A percentile compares a stretch with the other conserved stretches of the same genome.
These are phyloP conservation scores for Mycosphaerelloides madeirae DNA, from an alignment of 2,329 filamentous ascomycete species.

Conservation along the genomic window DNA sequence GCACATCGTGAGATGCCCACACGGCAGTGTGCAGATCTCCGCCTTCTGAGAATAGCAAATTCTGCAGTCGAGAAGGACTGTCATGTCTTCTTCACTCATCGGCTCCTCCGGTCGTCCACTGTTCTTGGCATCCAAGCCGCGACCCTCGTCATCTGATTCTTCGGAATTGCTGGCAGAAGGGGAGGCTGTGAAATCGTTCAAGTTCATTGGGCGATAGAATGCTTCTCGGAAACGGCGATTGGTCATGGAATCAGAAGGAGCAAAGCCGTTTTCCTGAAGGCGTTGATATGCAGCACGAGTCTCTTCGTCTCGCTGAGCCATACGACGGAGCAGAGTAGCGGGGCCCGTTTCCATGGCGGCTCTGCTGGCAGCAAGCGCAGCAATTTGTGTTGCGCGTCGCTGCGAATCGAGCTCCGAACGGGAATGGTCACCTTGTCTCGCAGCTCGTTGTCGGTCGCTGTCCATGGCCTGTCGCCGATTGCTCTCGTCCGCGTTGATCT, in stretches of 20 bases:
- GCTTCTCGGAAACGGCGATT: slow-evolving; percentile 6
- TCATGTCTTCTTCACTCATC: slow-evolving; percentile 47
- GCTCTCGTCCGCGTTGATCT: not conserved
- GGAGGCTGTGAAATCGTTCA: slow-evolving; percentile 10
- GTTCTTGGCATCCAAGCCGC: slow-evolving; percentile 43
- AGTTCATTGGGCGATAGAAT: slow-evolving; percentile 6
- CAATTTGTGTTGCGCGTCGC: slow-evolving; percentile 21
- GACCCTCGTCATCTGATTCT: slow-evolving; percentile 22
- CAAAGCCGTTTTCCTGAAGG: slow-evolving; percentile 17
- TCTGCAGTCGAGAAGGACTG: slow-evolving; percentile 48
- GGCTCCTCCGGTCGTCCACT: slow-evolving; percentile 43
- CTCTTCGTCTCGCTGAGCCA: slow-evolving; percentile 24
- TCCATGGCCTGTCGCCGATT: slow-evolving; percentile 5
- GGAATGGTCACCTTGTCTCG: slow-evolving; percentile 27
- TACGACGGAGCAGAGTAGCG: slow-evolving; percentile 20
- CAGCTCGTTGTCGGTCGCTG: slow-evolving; percentile 15
- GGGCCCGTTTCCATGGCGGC: slow-evolving; percentile 25
- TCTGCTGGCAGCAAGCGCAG: slow-evolving; percentile 27
- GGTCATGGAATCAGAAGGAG: slow-evolving; percentile 5
- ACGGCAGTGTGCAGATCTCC: slow-evolving; percentile 50
- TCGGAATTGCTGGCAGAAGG: slow-evolving; percentile 19
- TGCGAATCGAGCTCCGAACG: slow-evolving; percentile 27
- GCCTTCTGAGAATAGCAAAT: slow-evolving; percentile 51
- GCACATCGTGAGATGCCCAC: slow-evolving; percentile 53
- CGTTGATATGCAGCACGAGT: slow-evolving; percentile 26